Evolutionary conservation across 371 early-diverging fungal species (phyloP).

Genomic region (Rhizopus stolonifer): DNA sequence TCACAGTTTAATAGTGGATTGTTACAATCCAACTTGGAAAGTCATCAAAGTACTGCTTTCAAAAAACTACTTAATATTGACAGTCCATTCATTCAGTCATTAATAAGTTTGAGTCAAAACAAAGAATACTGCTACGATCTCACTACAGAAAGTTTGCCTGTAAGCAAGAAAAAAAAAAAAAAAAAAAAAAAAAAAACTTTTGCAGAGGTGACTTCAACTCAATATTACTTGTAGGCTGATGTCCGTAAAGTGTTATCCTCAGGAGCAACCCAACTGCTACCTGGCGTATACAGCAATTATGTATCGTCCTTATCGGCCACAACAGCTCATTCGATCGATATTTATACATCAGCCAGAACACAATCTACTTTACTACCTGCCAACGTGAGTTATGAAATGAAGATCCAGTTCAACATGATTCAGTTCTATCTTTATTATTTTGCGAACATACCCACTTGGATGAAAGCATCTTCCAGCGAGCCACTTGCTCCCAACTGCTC

Average conservation of each 20-base stretch:
- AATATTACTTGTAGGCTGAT: conserved; percentile 28
- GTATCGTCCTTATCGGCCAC: conserved; percentile 5
- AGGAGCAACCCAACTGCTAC: conserved; percentile 34
- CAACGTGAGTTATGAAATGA: conserved; percentile 20
- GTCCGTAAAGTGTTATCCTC: conserved; percentile 25
- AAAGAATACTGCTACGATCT: conserved; percentile 34
- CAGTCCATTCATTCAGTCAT: conserved; percentile 28
- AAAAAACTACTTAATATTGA: conserved; percentile 19
- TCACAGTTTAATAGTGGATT: conserved; percentile 27
- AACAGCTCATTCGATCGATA: conserved; percentile 11
- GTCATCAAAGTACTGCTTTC: conserved; percentile 23
- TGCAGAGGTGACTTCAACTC: too few species aligned
- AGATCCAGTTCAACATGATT: conserved; percentile 31
- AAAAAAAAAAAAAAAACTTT: too few species aligned
- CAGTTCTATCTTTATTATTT: conserved; percentile 42
- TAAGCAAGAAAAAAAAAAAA: conserved; percentile 8
- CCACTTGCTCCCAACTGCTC: too few species aligned
- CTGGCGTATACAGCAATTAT: conserved; percentile 30
- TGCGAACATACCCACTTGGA: conserved; percentile 30
- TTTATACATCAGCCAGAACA: conserved; percentile 30
- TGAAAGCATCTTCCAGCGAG: neutral
- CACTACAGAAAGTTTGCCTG: conserved; percentile 29
- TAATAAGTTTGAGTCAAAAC: conserved; percentile 18
- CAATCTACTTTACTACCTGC: conserved; percentile 31
- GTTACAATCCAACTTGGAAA: conserved; percentile 28